These are phyloP conservation scores for Ilyonectria mors-panacis DNA, from an alignment of 2,329 filamentous ascomycete species.

Conservation along the genomic window DNA sequence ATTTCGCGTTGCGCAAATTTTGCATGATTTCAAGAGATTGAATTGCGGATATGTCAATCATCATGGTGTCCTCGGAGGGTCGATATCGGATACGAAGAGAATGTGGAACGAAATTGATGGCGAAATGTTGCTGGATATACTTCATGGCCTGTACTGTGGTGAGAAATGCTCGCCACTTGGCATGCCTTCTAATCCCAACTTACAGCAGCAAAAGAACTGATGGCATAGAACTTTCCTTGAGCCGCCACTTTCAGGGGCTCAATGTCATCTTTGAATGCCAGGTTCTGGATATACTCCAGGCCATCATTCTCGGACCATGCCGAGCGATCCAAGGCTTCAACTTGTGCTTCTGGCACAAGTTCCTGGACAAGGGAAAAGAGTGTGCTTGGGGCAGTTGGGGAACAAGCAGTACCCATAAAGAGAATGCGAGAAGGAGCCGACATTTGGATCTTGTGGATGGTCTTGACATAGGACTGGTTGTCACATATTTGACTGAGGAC, in stretches of 20 bases:
- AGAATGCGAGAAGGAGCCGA: conserved; percentile 86
- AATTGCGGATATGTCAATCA: conserved; percentile 93
- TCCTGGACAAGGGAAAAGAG: conserved; percentile 82
- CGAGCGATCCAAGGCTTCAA: conserved; percentile 75
- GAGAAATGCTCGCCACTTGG: not conserved
- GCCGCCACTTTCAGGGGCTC: conserved; percentile 85
- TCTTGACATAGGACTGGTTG: conserved; percentile 91
- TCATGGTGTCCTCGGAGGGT: conserved; percentile 92
- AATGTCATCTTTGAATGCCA: conserved; percentile 86
- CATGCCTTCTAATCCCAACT: conserved; percentile 47
- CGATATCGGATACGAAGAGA: conserved; percentile 90
- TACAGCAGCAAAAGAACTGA: conserved; percentile 89
- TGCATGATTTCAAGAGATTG: conserved; percentile 91
- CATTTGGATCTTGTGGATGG: conserved; percentile 87
- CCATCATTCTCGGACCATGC: conserved; percentile 88
- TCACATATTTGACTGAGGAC: conserved; percentile 93
- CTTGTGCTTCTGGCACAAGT: conserved; percentile 50
- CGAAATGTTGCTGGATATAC: conserved; percentile 81
- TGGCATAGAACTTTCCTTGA: conserved; percentile 87
- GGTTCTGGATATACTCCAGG: conserved; percentile 81
- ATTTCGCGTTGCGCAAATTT: conserved; percentile 83
- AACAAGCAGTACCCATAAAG: conserved; percentile 78
- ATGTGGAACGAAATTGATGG: conserved; percentile 79
- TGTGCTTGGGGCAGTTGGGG: conserved; percentile 78
- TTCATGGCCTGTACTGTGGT: conserved; percentile 75